Evolutionary conservation across 345 rosid genomes (phyloP).

Genomic region (Euphorbia lathyris): DNA sequence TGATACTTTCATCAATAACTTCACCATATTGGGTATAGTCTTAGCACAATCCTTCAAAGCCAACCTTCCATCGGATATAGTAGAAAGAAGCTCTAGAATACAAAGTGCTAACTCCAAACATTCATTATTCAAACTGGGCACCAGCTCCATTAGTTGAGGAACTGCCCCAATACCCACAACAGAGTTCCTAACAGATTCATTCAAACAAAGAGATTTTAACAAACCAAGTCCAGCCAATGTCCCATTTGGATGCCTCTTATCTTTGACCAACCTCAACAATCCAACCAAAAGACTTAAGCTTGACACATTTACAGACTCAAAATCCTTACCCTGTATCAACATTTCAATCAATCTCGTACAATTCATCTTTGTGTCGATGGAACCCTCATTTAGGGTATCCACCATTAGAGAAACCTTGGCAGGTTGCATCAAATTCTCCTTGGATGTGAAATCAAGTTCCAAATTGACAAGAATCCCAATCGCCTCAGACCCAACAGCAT

Average conservation of each 20-base stretch:
- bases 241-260: constrained; percentile 28
- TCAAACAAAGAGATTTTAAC: constrained; percentile 24
- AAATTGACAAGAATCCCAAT: constrained; percentile 64
- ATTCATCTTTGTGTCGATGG: constrained; percentile 57
- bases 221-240: constrained; percentile 24
- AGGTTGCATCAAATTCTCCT: constrained; percentile 58
- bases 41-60: constrained; percentile 27
- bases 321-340: constrained; percentile 53
- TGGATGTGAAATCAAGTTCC: constrained; percentile 53
- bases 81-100: constrained; percentile 24
- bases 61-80: constrained; percentile 21
- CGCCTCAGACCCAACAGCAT: constrained; percentile 69
- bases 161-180: constrained; percentile 28
- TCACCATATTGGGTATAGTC: constrained; percentile 36
- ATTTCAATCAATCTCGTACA: constrained; percentile 50
- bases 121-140: constrained; percentile 28
- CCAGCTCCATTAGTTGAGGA: constrained; percentile 26
- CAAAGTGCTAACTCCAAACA: constrained; percentile 28
- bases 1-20: constrained; percentile 30
- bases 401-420: constrained; percentile 58
- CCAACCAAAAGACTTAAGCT: constrained; percentile 35
- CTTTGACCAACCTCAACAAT: constrained; percentile 31
- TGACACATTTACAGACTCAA: constrained; percentile 24
- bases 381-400: constrained; percentile 69
- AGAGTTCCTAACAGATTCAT: constrained; percentile 23